Base-by-base conservation (phyloP, 176 grass and related monocot genomes). In the Triticum timopheevii region DNA sequence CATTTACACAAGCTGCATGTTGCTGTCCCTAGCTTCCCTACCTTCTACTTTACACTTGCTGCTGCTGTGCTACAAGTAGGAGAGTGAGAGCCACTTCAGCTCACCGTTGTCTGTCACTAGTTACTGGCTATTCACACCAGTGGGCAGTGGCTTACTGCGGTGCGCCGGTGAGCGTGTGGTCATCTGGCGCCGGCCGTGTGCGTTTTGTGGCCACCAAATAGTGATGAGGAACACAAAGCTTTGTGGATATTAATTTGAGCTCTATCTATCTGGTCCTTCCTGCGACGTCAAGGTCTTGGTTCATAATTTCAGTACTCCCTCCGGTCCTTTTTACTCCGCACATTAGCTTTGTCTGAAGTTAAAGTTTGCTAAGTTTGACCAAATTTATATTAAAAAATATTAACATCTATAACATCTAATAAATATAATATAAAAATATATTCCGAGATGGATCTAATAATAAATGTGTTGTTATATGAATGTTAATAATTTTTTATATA, bases 131-230 rank as follows among this genome's bases (percentile, higher is more conserved):
- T 19, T 69, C 56, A 47, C 42, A 17, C 15, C 52, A 20, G 31
- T 61, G 62, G 13, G 47, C 47, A 50, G 58, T 79, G 58, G 49
- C 71, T 66, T 40, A 65, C 40, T 25, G 1, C 13, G 5, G 13
- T 6, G 47, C 47, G 13, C 47, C 47, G 47, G 13, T 4, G 47
- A 15, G 33, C 83, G 38, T 78, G 73, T 72, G 86, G 50, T 49
- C 45, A 4, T 19, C 19, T 88, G 63, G 13, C 50, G 47, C 47
- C 4, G 13, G 77, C 80, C 49, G 17, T 38, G 30, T 40, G 52
- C 23, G 27, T 79, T 42, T 65, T 84, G 76, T 89, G 82, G 82
- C 76, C 66, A 80, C 4, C 52, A 42, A 85, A 73, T 28, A 47
- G 61, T 16, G 6, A 67, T n/a, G 6, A 67, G 10, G 34, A 58